Evolutionary conservation across 2,329 filamentous ascomycete species (phyloP).

Genomic region (Escovopsis weberi): DNA sequence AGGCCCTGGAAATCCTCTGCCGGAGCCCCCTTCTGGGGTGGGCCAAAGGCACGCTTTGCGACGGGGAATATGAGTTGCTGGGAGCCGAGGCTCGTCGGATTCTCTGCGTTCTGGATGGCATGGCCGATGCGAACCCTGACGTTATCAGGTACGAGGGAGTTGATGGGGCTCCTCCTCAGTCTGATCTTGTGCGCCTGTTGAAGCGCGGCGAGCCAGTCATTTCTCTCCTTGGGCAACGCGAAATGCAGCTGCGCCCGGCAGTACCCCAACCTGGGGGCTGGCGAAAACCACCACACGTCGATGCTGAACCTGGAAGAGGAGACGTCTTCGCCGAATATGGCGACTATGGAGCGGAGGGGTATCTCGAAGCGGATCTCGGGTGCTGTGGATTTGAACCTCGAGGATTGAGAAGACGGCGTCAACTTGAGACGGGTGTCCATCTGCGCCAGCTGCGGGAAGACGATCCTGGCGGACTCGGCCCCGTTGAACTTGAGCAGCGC

Average conservation of each 20-base stretch:
- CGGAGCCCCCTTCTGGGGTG: constrained; percentile 24
- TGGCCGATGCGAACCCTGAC: constrained; percentile 31
- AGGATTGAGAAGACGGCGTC: constrained; percentile 11
- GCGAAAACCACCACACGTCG: constrained; percentile 42
- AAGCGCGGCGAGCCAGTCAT: constrained; percentile 34
- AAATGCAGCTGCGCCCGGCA: constrained; percentile 36
- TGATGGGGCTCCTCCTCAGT: constrained; percentile 19
- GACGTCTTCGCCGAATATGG: constrained; percentile 37
- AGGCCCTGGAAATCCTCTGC: constrained; percentile 30
- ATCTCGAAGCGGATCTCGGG: constrained; percentile 30
- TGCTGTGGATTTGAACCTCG: constrained; percentile 16
- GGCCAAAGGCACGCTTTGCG: constrained; percentile 30
- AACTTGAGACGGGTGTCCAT: constrained; percentile 10
- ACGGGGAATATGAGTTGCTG: constrained; percentile 35
- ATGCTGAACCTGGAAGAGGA: constrained; percentile 34
- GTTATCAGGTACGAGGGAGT: constrained; percentile 29
- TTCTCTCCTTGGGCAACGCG: constrained; percentile 30
- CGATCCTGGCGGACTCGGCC: constrained; percentile 29
- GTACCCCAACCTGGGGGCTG: constrained; percentile 29
- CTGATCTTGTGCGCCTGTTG: constrained; percentile 26
- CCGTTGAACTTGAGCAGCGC: constrained; percentile 36
- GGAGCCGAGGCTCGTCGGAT: constrained; percentile 11
- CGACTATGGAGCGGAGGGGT: constrained; percentile 35
- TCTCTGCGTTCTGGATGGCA: constrained; percentile 31
- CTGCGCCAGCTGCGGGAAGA: constrained; percentile 31